phyloP scores from a whole-genome alignment of 164 flowering plant species.

The Stephania cephalantha region DNA sequence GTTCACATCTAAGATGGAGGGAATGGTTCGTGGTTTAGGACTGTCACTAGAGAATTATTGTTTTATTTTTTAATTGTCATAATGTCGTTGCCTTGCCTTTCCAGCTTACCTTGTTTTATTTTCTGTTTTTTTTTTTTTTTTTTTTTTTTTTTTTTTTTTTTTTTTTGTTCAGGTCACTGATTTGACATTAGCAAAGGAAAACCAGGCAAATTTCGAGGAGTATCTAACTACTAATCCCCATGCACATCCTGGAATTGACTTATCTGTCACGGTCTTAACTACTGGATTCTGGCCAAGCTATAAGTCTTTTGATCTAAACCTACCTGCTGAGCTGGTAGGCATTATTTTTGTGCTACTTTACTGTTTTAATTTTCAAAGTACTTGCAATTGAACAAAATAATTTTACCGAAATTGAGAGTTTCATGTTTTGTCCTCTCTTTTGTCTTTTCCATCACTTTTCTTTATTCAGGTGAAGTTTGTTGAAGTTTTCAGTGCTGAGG shows the following conservation, averaged over 20 bases:
- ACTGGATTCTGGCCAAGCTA: constrained; percentile 97
- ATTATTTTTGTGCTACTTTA: background rate
- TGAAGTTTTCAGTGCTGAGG: no score
- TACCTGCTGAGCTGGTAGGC: constrained; percentile 80
- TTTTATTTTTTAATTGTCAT: background rate
- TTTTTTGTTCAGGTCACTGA: constrained; percentile 59
- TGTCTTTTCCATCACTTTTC: background rate
- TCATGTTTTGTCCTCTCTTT: background rate
- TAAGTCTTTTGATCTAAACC: constrained; percentile 81
- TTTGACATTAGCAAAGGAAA: constrained; percentile 78
- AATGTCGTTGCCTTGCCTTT: background rate
- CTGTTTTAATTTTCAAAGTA: background rate
- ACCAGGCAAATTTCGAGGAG: constrained; percentile 72
- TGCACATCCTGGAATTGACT: constrained; percentile 80
- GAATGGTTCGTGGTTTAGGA: constrained; percentile 55
- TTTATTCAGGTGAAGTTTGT: constrained; percentile 33
- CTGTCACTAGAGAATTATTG: background rate
- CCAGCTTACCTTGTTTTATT: constrained; percentile 7
- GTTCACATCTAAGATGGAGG: constrained; percentile 98
- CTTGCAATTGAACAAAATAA: background rate
- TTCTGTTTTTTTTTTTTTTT: background rate
- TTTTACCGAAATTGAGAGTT: background rate
- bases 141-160: background rate
- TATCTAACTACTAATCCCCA: constrained; percentile 44
- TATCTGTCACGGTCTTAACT: constrained; percentile 85